Percentiles rank a stretch among this genome's conserved stretches.
These are phyloP conservation scores for Leptographium lundbergii DNA, from an alignment of 2,329 filamentous ascomycete genomes.

Conservation along the genomic window DNA sequence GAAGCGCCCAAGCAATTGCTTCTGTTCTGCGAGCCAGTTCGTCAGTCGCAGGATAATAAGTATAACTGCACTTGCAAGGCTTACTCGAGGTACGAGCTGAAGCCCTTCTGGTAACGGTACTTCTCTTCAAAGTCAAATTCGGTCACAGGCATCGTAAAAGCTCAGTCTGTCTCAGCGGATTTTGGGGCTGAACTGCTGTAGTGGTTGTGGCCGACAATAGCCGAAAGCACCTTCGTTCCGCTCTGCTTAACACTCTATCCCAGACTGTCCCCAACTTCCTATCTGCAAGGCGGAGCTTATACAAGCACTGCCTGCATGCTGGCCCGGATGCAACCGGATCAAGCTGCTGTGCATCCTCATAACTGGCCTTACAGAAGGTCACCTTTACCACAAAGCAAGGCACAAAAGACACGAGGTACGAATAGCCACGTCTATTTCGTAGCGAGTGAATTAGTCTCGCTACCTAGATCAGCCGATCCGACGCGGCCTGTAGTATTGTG, in stretches of 20 bases:
- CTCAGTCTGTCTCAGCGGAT: too few relatives aligned
- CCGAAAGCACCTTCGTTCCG: conserved; percentile 7
- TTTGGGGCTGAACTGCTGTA: too few relatives aligned
- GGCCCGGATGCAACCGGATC: too few relatives aligned
- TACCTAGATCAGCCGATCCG: not conserved
- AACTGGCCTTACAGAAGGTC: not conserved
- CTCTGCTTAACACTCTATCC: not conserved
- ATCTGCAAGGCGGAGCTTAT: too few relatives aligned
- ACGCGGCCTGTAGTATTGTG: not conserved
- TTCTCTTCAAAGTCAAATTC: conserved; percentile 35
- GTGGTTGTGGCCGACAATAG: conserved; percentile 6
- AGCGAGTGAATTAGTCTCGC: conserved; percentile 7
- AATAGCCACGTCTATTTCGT: not conserved
- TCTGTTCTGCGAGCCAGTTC: conserved; percentile 44
- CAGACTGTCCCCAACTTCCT: too few relatives aligned
- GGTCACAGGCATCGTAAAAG: conserved; percentile 34
- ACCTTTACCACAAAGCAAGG: not conserved
- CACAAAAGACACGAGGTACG: not conserved
- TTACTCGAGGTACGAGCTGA: conserved; percentile 65
- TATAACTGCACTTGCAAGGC: too few relatives aligned
- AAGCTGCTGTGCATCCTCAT: not conserved
- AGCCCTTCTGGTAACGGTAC: conserved; percentile 70
- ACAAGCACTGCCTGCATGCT: too few relatives aligned
- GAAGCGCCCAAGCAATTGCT: conserved; percentile 61
- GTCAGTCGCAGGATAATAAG: too few relatives aligned